Evolutionary conservation across 2,329 filamentous ascomycete genomes (phyloP).

Genomic region (Colletotrichum nymphaeae): DNA sequence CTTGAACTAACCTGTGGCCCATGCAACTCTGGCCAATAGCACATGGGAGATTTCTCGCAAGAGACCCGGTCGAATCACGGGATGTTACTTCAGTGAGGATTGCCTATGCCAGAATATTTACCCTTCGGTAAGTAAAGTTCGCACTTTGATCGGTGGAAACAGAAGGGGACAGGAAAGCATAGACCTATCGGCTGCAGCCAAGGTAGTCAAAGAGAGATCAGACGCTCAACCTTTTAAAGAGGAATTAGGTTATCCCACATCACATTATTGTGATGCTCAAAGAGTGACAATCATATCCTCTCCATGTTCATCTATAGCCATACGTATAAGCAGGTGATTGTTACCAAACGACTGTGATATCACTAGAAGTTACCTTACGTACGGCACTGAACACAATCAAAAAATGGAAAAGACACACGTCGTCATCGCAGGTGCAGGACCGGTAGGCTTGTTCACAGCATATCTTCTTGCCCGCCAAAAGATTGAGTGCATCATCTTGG

Average conservation of each 20-base stretch:
- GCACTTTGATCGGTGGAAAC: too few species aligned
- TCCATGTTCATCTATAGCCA: too few species aligned
- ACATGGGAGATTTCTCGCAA: not conserved
- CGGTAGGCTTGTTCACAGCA: slow-evolving; percentile 28
- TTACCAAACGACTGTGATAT: not conserved
- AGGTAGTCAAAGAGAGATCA: not conserved
- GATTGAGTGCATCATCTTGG: slow-evolving; percentile 24
- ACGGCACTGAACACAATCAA: not conserved
- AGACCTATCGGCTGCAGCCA: not conserved
- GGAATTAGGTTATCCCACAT: not conserved
- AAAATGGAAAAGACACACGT: slow-evolving; percentile 23
- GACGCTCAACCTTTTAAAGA: not conserved
- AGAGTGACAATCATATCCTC: not conserved
- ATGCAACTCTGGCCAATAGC: not conserved
- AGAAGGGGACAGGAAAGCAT: not conserved
- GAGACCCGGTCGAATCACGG: not conserved
- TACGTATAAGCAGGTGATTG: too few species aligned
- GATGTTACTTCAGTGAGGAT: not conserved
- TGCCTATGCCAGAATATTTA: too few species aligned
- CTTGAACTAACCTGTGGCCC: not conserved
- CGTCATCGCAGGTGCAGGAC: slow-evolving; percentile 22
- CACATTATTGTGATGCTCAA: not conserved
- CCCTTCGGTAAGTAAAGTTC: too few species aligned
- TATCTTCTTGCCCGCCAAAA: slow-evolving; percentile 21
- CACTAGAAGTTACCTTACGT: not conserved